Evolutionary conservation across 495 filamentous ascomycete genomes (phyloP).

Genomic region (Talaromyces thailandensis): DNA sequence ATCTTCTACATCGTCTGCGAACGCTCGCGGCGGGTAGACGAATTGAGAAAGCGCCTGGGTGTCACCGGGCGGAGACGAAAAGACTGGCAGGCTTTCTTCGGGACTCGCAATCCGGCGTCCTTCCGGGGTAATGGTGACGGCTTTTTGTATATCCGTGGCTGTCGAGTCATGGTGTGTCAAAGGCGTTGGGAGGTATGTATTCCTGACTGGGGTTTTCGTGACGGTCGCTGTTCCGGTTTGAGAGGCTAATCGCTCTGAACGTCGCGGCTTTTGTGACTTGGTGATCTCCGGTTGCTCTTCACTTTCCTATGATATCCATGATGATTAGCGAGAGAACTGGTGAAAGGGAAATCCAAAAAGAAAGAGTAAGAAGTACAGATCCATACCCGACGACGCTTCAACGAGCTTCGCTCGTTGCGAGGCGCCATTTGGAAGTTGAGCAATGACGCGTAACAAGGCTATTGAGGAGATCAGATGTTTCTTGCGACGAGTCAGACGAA

Average conservation of each 20-base stretch:
- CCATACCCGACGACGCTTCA: constrained; percentile 42
- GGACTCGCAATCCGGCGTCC: constrained; percentile 35
- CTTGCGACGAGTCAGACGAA: background rate
- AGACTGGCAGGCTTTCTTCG: constrained; percentile 53
- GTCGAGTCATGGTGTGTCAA: constrained; percentile 61
- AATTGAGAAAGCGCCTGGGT: constrained; percentile 71
- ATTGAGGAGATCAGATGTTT: background rate
- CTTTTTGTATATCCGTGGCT: constrained; percentile 54
- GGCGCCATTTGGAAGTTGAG: constrained; percentile 30
- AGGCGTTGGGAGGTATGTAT: constrained; percentile 73
- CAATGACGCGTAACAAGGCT: background rate
- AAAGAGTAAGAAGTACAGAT: background rate
- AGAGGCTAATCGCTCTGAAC: constrained; percentile 41
- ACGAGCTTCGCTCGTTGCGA: constrained; percentile 40
- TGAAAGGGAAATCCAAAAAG: background rate
- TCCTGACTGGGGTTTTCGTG: constrained; percentile 48
- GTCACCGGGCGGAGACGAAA: constrained; percentile 57
- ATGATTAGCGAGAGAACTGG: background rate
- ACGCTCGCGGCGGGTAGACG: constrained; percentile 60
- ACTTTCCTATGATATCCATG: constrained; percentile 20
- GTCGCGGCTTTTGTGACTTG: constrained; percentile 42
- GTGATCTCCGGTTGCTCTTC: constrained; percentile 26
- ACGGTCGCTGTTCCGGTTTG: constrained; percentile 28
- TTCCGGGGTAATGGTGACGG: constrained; percentile 63
- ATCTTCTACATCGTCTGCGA: constrained; percentile 75